Conservation (phyloP, 2,329 filamentous ascomycete genomes). For the Tolypocladium inflatum region DNA sequence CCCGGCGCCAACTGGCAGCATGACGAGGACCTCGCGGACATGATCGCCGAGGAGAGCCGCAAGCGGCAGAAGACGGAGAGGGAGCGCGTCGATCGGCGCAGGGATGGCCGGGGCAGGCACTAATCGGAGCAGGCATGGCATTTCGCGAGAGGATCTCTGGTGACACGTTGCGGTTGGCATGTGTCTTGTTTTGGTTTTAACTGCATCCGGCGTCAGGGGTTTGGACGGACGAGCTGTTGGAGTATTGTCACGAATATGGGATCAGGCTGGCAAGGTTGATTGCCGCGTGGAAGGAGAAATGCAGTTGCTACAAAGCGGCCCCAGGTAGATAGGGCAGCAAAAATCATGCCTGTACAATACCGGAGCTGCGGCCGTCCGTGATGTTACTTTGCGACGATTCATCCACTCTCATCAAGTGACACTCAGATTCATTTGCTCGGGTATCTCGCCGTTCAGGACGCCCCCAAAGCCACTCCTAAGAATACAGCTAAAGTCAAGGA, state of each 20-base stretch:
- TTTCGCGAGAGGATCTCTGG: not conserved
- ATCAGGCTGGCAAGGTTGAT: not conserved
- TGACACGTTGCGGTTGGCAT: not conserved
- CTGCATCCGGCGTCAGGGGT: not conserved
- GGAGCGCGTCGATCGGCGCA: slow-evolving; percentile 61
- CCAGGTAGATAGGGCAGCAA: not conserved
- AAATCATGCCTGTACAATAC: not conserved
- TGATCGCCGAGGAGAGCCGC: slow-evolving; percentile 88
- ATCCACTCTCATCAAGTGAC: not conserved
- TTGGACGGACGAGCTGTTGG: not conserved
- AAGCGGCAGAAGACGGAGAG: slow-evolving; percentile 86
- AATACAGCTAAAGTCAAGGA: not conserved
- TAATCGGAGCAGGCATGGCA: slow-evolving; percentile 12
- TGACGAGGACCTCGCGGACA: slow-evolving; percentile 86
- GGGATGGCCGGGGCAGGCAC: slow-evolving; percentile 42
- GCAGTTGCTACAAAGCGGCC: not conserved
- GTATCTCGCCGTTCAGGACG: not conserved
- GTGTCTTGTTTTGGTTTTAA: not conserved
- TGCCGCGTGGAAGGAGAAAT: too few relatives aligned
- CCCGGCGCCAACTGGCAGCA: slow-evolving; percentile 59
- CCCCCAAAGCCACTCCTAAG: not conserved
- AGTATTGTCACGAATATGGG: not conserved
- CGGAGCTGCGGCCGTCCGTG: not conserved
- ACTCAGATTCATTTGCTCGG: not conserved
- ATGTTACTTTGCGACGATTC: not conserved